Conservation (phyloP, 768 basidiomycete genomes). For the Lactarius quietus region DNA sequence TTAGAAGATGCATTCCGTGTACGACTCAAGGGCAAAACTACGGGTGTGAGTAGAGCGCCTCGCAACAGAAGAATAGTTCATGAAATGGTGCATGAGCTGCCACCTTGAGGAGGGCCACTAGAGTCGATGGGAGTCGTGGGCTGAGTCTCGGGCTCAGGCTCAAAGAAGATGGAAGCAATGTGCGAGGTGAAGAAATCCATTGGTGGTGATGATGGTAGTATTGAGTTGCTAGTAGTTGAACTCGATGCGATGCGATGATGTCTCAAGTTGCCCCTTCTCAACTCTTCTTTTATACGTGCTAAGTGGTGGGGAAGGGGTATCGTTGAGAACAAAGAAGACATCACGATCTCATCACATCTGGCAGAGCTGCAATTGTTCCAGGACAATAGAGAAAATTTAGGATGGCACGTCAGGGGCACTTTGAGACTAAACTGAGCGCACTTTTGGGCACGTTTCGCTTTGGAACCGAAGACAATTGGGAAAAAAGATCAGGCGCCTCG, state of each 20-base stretch:
- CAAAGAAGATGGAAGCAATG: background rate
- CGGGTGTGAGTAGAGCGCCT: background rate
- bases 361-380: background rate
- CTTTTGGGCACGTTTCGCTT: background rate
- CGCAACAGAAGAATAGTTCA: background rate
- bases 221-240: background rate
- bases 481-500: background rate
- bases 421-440: background rate
- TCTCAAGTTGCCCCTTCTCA: background rate
- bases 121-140: conserved; percentile 6
- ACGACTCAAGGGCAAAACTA: background rate
- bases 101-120: background rate
- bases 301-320: background rate
- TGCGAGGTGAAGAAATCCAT: conserved; percentile 1
- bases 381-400: background rate
- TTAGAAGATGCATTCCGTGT: background rate
- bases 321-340: too few relatives aligned
- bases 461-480: background rate
- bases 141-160: background rate
- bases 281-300: background rate
- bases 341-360: background rate
- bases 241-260: background rate
- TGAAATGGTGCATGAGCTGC: background rate
- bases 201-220: background rate
- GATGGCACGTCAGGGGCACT: background rate